Base-by-base conservation (phyloP, 2,329 filamentous ascomycete genomes). In the Fusarium sp. region DNA sequence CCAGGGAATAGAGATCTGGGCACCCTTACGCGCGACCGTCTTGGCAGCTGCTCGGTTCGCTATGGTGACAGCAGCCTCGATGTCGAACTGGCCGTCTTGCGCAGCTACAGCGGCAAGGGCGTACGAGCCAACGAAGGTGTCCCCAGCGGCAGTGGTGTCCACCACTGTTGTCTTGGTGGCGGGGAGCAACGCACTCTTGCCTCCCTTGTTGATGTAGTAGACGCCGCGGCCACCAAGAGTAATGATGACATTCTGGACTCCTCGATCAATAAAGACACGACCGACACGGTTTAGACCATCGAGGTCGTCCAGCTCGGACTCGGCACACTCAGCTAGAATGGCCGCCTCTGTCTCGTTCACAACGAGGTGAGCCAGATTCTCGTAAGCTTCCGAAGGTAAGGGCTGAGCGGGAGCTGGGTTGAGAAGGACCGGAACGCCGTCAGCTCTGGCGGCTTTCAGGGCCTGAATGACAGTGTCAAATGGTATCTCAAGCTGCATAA, bases 91-190 rank as follows among this genome's bases (percentile, higher is more conserved):
- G 12, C 60, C 74, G 28, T 63, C 73, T 37, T 69, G 72, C n/a
- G 77, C 77, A 55, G 77, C 85, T 40, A 93, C 93, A 31, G 92
- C 87, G 61, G 90, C 88, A 28, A 96, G 88, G 3, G 94, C 92
- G 78, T 97, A 97, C 23, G 90, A 92, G 2, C 96, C 95, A 6
- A 97, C 93, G 82, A 98, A 98, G 0, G 95, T 98, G 79, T 98
- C 95, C 0, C 95, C 95, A 6, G 96, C 96, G 2, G 92, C 95
- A 8, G 95, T 98, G 1, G 95, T 98, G 79, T 98, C 95, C 6
- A 98, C 89, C 2, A 98, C 95, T 18, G 79, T 82, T 5, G 94
- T 91, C 79, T 92, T 91, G 66, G 88, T 86, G 0, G 93, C 94
- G 3, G 83, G 79, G 6, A 94, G 80, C 69, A 90, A 75, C 1